These are phyloP conservation scores for Suillus ampliporus DNA, from an alignment of 768 basidiomycete genomes.

Conservation along the genomic window DNA sequence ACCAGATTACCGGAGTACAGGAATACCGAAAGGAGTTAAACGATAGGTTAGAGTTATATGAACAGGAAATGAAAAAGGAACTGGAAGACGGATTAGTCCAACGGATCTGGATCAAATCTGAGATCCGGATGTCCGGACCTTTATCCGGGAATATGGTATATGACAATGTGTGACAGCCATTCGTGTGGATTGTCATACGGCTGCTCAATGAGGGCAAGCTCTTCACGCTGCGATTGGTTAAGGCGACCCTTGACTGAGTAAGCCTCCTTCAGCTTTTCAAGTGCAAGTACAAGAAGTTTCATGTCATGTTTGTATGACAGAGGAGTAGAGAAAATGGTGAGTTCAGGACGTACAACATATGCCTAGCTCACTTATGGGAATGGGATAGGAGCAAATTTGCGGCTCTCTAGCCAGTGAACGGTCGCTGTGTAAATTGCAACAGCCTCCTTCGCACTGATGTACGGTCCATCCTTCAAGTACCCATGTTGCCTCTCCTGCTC, in stretches of 20 bases:
- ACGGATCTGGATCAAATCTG: too few relatives aligned
- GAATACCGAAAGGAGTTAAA: too few relatives aligned
- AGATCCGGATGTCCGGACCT: too few relatives aligned
- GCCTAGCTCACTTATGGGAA: slow-evolving; percentile 73
- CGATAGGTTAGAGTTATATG: too few relatives aligned
- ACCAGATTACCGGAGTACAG: too few relatives aligned
- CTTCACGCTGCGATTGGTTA: slow-evolving; percentile 98
- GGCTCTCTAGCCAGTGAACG: slow-evolving; percentile 97
- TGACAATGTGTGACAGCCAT: slow-evolving; percentile 94
- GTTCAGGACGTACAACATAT: background rate
- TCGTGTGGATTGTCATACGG: slow-evolving; percentile 99
- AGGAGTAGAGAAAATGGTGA: slow-evolving; percentile 55
- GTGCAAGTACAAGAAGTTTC: slow-evolving; percentile 92
- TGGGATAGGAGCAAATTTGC: slow-evolving; percentile 98
- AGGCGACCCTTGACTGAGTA: slow-evolving; percentile 98
- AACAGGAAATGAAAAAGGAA: too few relatives aligned
- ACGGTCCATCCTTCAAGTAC: slow-evolving; percentile 98
- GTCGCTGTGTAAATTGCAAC: slow-evolving; percentile 99
- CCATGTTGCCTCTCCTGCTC: slow-evolving; percentile 99
- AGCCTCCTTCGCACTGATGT: slow-evolving; percentile 98
- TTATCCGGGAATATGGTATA: too few relatives aligned
- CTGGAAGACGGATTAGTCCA: too few relatives aligned
- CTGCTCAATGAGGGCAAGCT: slow-evolving; percentile 97
- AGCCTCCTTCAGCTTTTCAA: slow-evolving; percentile 98
- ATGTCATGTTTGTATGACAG: slow-evolving; percentile 99